These are phyloP conservation scores for Dryadomyces quercus-mongolicae DNA, from an alignment of 2,329 filamentous ascomycete genomes.

Conservation along the genomic window DNA sequence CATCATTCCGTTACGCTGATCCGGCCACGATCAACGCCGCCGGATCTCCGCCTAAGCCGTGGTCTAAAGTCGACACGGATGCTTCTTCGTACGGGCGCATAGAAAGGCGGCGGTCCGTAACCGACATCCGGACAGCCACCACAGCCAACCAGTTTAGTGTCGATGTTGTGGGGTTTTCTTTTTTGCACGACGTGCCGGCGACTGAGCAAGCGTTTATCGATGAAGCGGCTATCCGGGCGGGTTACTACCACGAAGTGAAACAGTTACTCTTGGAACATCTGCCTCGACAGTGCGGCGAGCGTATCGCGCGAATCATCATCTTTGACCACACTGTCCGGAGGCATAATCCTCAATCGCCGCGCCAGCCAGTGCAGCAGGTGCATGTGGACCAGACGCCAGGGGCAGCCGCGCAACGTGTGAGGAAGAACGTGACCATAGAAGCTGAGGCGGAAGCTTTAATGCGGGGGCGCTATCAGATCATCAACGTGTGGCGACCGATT, in stretches of 20 bases:
- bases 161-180: slow-evolving; percentile 46
- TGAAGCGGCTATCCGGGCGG: slow-evolving; percentile 37
- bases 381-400: slow-evolving; percentile 60
- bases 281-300: slow-evolving; percentile 9
- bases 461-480: slow-evolving; percentile 48
- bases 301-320: slow-evolving; percentile 49
- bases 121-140: slow-evolving; percentile 39
- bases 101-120: slow-evolving; percentile 33
- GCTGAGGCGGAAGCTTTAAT: slow-evolving; percentile 45
- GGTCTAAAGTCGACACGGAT: slow-evolving; percentile 52
- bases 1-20: slow-evolving; percentile 48
- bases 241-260: slow-evolving; percentile 53
- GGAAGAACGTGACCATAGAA: slow-evolving; percentile 41
- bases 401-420: slow-evolving; percentile 49
- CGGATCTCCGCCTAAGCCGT: slow-evolving; percentile 36
- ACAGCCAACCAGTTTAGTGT: slow-evolving; percentile 41
- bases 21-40: slow-evolving; percentile 26
- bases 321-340: slow-evolving; percentile 63
- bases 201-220: slow-evolving; percentile 42
- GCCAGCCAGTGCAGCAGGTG: slow-evolving; percentile 56
- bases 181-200: slow-evolving; percentile 35
- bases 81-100: slow-evolving; percentile 38
- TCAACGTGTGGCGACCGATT: slow-evolving; percentile 63
- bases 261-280: slow-evolving; percentile 40
- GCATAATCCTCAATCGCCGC: slow-evolving; percentile 36